Evolutionary conservation across 1,284 basidiomycete species (phyloP).

Genomic region (Gymnopus androsaceus): DNA sequence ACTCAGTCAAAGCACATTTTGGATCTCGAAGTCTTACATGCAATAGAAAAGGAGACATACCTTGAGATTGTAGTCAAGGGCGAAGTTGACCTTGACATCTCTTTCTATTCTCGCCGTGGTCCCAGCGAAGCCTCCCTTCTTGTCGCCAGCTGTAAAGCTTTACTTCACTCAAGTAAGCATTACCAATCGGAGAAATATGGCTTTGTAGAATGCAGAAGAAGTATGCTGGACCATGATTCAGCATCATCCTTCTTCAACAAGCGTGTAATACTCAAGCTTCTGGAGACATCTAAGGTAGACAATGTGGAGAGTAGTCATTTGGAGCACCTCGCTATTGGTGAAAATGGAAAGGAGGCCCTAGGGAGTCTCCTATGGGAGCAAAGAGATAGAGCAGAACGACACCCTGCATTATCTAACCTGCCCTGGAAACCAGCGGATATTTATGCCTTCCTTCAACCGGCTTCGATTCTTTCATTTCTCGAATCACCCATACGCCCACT

Average conservation of each 20-base stretch:
- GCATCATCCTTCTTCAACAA: background rate
- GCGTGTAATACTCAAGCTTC: background rate
- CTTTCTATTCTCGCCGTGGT: background rate
- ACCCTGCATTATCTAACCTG: background rate
- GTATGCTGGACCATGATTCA: too few relatives aligned
- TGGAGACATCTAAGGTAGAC: too few relatives aligned
- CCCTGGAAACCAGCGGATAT: background rate
- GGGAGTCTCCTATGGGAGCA: background rate
- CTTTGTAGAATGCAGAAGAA: too few relatives aligned
- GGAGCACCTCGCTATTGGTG: background rate
- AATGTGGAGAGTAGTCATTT: background rate
- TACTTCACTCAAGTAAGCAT: too few relatives aligned
- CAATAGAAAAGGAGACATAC: background rate
- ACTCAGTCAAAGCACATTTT: background rate
- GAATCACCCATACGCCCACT: too few relatives aligned
- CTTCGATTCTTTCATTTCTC: too few relatives aligned
- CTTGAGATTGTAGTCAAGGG: background rate
- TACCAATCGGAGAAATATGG: too few relatives aligned
- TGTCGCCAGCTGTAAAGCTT: too few relatives aligned
- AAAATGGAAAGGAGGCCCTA: background rate
- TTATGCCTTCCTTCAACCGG: too few relatives aligned
- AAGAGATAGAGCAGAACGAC: background rate
- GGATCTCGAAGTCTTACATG: background rate
- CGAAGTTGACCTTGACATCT: too few relatives aligned
- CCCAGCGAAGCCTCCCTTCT: too few relatives aligned